phyloP scores from a whole-genome alignment of 2,329 filamentous ascomycete genomes.

The Alternaria hordeiaustralica region DNA sequence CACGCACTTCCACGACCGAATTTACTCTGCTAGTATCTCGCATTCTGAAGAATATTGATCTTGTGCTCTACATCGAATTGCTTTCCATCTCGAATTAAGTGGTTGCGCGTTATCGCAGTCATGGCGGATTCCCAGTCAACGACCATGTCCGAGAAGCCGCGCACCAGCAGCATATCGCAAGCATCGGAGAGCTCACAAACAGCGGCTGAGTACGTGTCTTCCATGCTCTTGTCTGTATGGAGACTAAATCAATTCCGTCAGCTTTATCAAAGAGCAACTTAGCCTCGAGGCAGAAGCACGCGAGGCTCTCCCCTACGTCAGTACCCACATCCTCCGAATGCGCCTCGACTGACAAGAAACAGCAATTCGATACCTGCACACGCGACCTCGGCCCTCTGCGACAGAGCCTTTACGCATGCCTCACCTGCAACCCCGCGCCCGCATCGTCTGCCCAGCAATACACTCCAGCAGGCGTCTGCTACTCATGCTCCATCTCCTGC shows the following conservation, averaged over 20 bases:
- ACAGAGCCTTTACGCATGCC: constrained; percentile 88
- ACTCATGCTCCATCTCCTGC: constrained; percentile 94
- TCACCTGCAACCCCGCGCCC: constrained; percentile 90
- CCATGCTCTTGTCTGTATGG: too few relatives aligned
- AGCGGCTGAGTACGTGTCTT: constrained; percentile 53
- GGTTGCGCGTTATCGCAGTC: neutral
- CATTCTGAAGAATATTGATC: too few relatives aligned
- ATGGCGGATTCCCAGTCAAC: constrained; percentile 40
- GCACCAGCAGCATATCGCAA: constrained; percentile 51
- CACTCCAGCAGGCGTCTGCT: constrained; percentile 84
- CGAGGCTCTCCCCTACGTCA: constrained; percentile 90
- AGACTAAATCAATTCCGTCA: constrained; percentile 44
- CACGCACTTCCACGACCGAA: neutral
- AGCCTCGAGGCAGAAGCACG: constrained; percentile 92
- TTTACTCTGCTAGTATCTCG: neutral
- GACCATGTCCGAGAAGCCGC: constrained; percentile 33
- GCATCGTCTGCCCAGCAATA: constrained; percentile 66
- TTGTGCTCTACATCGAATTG: neutral
- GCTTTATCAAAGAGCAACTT: constrained; percentile 88
- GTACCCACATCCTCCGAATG: constrained; percentile 35
- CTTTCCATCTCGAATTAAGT: neutral
- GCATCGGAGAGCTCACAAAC: constrained; percentile 62
- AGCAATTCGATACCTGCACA: constrained; percentile 95
- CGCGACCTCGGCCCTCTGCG: constrained; percentile 85
- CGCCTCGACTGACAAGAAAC: constrained; percentile 19